Evolutionary conservation across 2,329 filamentous ascomycete genomes (phyloP).

Genomic region (Sporothrix curviconia): DNA sequence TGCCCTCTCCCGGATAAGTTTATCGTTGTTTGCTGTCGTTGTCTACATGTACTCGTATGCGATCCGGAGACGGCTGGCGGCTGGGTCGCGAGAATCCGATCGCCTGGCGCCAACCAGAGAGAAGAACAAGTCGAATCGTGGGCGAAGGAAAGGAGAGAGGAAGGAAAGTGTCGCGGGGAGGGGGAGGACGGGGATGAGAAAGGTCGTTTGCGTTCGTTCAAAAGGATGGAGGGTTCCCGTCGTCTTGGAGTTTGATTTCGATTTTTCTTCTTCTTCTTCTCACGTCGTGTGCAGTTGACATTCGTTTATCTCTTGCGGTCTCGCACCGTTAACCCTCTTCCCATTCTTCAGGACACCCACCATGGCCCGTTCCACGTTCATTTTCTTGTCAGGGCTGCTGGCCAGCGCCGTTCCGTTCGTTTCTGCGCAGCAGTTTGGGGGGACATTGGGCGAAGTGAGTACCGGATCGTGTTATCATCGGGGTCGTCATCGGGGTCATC

Average conservation of each 20-base stretch:
- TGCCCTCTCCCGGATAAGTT: background rate
- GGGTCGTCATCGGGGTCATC: background rate
- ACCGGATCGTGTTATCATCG: background rate
- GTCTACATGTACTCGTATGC: too few relatives aligned
- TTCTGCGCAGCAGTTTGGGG: constrained; percentile 8
- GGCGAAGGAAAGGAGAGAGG: background rate
- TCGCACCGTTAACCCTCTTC: too few relatives aligned
- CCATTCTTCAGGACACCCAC: too few relatives aligned
- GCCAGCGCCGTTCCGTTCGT: constrained; percentile 10
- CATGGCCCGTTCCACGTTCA: background rate
- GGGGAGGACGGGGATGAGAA: background rate
- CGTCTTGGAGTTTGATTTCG: background rate
- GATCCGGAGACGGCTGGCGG: background rate
- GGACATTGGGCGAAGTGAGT: too few relatives aligned
- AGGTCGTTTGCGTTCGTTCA: background rate
- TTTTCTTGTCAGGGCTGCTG: constrained; percentile 14
- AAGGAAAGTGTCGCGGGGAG: background rate
- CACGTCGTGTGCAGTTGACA: too few relatives aligned
- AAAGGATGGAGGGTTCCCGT: background rate
- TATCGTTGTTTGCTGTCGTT: background rate
- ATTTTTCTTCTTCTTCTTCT: too few relatives aligned
- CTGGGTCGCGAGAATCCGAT: background rate
- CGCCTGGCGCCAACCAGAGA: background rate
- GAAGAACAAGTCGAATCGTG: too few relatives aligned
- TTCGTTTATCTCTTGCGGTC: too few relatives aligned